phyloP scores from a whole-genome alignment of 2,329 filamentous ascomycete genomes.

The Colletotrichum coccodes region DNA sequence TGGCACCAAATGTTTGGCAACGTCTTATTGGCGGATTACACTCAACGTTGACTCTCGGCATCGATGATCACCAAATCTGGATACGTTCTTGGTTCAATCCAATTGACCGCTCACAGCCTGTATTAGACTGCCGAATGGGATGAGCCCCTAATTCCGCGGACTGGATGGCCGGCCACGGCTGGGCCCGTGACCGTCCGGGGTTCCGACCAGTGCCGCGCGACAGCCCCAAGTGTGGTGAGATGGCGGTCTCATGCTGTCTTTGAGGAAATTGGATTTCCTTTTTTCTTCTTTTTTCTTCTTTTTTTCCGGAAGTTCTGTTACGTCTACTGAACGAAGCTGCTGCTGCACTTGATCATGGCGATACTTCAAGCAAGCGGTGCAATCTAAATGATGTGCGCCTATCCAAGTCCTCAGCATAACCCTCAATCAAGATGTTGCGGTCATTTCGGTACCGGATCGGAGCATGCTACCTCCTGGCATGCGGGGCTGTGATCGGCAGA shows the following conservation, averaged over 20 bases:
- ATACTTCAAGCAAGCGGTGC: too few species aligned
- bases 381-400: too few species aligned
- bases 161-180: background rate
- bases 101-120: background rate
- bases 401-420: too few species aligned
- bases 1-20: slow-evolving; percentile 3
- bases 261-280: background rate
- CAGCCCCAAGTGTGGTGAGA: background rate
- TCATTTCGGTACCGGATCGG: background rate
- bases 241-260: background rate
- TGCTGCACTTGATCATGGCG: too few species aligned
- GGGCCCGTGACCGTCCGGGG: background rate
- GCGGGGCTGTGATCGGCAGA: slow-evolving; percentile 4
- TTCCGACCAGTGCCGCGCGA: background rate
- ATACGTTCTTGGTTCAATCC: background rate
- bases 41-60: background rate
- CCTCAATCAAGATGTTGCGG: too few species aligned
- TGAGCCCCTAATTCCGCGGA: background rate
- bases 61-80: background rate
- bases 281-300: too few species aligned
- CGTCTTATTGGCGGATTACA: background rate
- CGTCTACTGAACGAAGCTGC: background rate
- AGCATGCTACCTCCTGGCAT: background rate
- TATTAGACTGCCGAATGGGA: background rate
- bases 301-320: too few species aligned